Percentiles rank a stretch among this genome's conserved stretches.
Conservation (phyloP, 306 rosid species). For the Luffa aegyptiaca region DNA sequence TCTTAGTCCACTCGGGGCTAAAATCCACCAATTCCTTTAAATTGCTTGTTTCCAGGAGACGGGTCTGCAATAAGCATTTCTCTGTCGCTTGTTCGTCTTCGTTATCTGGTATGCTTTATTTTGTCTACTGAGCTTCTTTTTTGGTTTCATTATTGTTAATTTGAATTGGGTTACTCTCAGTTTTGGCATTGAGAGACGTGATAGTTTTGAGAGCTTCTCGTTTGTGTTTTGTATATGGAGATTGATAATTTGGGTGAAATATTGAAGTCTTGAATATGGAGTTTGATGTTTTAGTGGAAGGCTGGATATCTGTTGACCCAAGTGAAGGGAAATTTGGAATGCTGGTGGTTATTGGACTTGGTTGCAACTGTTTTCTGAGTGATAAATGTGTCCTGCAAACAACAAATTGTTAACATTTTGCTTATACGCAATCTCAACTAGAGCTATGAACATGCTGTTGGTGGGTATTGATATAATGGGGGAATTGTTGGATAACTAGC, state of each 20-base stretch:
- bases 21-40: slow-evolving; percentile 14
- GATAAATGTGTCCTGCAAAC: not conserved
- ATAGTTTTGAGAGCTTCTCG: not conserved
- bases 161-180: not conserved
- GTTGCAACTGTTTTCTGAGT: not conserved
- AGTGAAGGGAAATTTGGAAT: not conserved
- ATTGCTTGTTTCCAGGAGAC: slow-evolving; percentile 18
- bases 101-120: slow-evolving; percentile 36
- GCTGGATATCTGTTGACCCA: not conserved
- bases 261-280: not conserved
- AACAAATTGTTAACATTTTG: not conserved
- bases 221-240: not conserved
- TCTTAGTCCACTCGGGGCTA: slow-evolving; percentile 26
- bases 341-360: not conserved
- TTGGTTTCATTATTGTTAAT: not conserved
- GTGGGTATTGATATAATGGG: not conserved
- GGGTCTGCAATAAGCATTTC: slow-evolving; percentile 17
- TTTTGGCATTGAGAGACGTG: not conserved
- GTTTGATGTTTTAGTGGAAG: not conserved
- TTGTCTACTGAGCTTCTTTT: not conserved
- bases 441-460: not conserved
- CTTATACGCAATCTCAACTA: not conserved
- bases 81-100: slow-evolving; percentile 44
- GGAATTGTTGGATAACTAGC: not conserved
- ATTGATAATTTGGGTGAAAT: not conserved